These are phyloP conservation scores for Pleurotus tuoliensis DNA, from an alignment of 768 basidiomycete species.

Conservation along the genomic window DNA sequence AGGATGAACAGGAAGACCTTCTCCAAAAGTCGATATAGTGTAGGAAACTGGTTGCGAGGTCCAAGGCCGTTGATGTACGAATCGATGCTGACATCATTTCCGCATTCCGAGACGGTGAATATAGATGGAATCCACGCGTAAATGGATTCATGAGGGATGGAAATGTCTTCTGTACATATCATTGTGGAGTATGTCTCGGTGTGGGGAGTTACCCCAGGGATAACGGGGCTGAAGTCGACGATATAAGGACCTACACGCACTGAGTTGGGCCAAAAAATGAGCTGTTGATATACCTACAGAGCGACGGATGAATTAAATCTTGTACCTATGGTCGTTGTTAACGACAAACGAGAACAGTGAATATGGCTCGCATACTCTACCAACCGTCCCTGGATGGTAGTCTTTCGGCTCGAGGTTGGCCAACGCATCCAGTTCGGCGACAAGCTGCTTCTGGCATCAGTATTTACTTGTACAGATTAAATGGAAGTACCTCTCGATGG, in stretches of 20 bases:
- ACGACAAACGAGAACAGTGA: background rate
- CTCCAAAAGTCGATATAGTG: slow-evolving; percentile 12
- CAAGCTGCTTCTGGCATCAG: background rate
- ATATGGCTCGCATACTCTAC: slow-evolving; percentile 6
- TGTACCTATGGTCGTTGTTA: slow-evolving; percentile 7
- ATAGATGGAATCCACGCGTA: slow-evolving; percentile 14
- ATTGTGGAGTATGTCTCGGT: background rate
- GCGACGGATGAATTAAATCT: slow-evolving; percentile 15
- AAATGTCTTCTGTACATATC: background rate
- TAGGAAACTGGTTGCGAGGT: slow-evolving; percentile 9
- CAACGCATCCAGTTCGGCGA: slow-evolving; percentile 11
- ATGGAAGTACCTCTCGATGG: slow-evolving; percentile 9
- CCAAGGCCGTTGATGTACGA: slow-evolving; percentile 16
- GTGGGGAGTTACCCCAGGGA: slow-evolving; percentile 4
- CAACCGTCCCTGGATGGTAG: slow-evolving; percentile 13
- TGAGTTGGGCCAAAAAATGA: background rate
- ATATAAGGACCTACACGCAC: background rate
- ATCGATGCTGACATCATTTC: slow-evolving; percentile 12
- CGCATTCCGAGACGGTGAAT: slow-evolving; percentile 11
- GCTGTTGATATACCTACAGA: slow-evolving; percentile 5
- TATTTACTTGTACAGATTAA: background rate
- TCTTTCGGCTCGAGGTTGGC: slow-evolving; percentile 11
- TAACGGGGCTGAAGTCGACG: background rate
- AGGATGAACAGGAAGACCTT: slow-evolving; percentile 11
- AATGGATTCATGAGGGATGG: background rate